Percentiles rank a stretch among this genome's conserved stretches.
Conservation (phyloP, 2,329 filamentous ascomycete genomes). For the Rugonectria rugulosa region DNA sequence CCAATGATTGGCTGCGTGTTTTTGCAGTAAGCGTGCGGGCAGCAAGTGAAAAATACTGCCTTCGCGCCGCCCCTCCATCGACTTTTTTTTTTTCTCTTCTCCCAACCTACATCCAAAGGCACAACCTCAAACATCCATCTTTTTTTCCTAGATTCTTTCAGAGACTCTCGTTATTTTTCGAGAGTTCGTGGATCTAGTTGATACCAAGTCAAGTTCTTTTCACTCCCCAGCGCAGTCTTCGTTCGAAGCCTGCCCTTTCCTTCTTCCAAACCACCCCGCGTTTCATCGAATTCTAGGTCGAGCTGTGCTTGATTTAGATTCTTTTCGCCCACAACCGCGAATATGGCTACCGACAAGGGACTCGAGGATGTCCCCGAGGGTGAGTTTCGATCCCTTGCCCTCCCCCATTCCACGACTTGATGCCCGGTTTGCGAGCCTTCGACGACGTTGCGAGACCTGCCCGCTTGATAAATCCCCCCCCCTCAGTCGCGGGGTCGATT, state of each 20-base stretch:
- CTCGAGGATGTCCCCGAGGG: slow-evolving; percentile 97
- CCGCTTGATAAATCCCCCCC: slow-evolving; percentile 22
- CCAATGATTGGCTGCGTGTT: slow-evolving; percentile 35
- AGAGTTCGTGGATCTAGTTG: slow-evolving; percentile 59
- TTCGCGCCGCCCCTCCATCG: slow-evolving; percentile 48
- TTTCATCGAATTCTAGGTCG: slow-evolving; percentile 68
- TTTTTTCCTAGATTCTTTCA: slow-evolving; percentile 50
- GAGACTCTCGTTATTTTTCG: slow-evolving; percentile 52
- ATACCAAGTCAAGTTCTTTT: slow-evolving; percentile 40
- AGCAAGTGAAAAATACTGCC: slow-evolving; percentile 46
- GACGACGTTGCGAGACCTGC: slow-evolving; percentile 16
- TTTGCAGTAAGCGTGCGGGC: slow-evolving; percentile 42
- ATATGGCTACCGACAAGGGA: slow-evolving; percentile 98
- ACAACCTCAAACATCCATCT: slow-evolving; percentile 43
- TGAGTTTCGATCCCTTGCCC: slow-evolving; percentile 60
- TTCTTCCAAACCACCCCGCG: slow-evolving; percentile 48
- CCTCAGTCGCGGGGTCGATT: slow-evolving; percentile 20
- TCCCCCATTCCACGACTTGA: slow-evolving; percentile 7
- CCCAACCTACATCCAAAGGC: slow-evolving; percentile 41
- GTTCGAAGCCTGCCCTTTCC: slow-evolving; percentile 48
- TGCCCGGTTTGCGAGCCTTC: slow-evolving; percentile 14
- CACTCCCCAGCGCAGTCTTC: slow-evolving; percentile 45
- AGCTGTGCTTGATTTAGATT: slow-evolving; percentile 79
- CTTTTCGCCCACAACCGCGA: slow-evolving; percentile 71
- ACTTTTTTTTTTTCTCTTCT: slow-evolving; percentile 50